Base-by-base conservation (phyloP, 345 rosid genomes). In the Microcos paniculata region DNA sequence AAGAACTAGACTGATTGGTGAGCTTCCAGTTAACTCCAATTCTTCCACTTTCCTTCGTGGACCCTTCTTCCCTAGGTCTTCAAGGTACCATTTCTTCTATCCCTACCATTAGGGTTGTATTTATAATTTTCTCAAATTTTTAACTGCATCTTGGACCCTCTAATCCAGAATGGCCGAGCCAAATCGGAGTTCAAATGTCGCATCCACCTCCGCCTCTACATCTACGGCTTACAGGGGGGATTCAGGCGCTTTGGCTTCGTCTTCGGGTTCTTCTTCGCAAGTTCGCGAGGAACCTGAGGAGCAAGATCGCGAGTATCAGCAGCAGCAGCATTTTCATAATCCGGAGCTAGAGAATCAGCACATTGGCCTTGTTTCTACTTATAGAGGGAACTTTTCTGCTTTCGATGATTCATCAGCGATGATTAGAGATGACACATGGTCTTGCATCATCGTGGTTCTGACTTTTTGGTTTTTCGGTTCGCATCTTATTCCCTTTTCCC, bases 391-490 rank as follows among this genome's bases (percentile, higher is more conserved):
- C 55, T 53, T 80, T 40, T 21, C 74, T 18, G 51, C 62, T 18
- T 72, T 71, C 55, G 85, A 83, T 79, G 90, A 86, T 51, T 78
- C 75, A 2, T 64, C 92, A 16, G 70, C 82, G 49, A 58, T 70
- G 26, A 78, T 81, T 51, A 80, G 93, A 1, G 93, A 91, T 64
- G 97, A 94, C 58, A 85, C 95, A 7, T 96, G 98, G 93, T 87
- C 97, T 75, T 93, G 95, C 84, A 79, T 91, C 87, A 87, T 91
- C 73, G 97, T 92, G 58, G 90, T 89, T 59, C 87, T 91, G 77
- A 92, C 97, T 53, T 93, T 96, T 83, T 96, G 97, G 85, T 85
- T 92, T 81, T 93, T 96, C 68, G 94, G 99, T 96, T 65, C 38
- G 95, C 78, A 73, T 57, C 57, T 19, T 69, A 62, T 23, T 0